phyloP scores from a whole-genome alignment of 371 early-diverging fungal genomes.

The Circinella minor region DNA sequence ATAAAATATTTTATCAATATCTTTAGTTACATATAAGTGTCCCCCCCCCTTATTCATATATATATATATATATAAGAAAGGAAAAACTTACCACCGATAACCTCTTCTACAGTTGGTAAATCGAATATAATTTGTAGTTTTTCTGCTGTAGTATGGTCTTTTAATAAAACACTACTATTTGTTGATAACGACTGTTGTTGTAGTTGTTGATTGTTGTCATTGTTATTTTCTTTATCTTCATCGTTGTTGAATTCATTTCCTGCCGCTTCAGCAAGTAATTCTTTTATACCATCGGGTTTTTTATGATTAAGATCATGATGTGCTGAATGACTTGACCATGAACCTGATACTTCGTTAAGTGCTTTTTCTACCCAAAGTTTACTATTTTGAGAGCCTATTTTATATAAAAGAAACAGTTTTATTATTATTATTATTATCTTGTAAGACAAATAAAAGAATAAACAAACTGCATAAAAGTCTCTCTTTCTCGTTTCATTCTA shows the following conservation, averaged over 20 bases:
- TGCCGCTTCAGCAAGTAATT: constrained; percentile 48
- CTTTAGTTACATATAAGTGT: background rate
- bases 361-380: background rate
- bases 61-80: background rate
- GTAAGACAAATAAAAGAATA: constrained; percentile 10
- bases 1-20: too few species aligned
- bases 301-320: background rate
- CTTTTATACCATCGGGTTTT: constrained; percentile 27
- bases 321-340: constrained; percentile 1
- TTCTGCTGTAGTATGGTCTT: constrained; percentile 53
- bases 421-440: constrained; percentile 4
- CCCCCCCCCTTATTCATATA: background rate
- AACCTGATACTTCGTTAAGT: background rate
- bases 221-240: background rate
- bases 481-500: too few species aligned
- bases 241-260: constrained; percentile 19
- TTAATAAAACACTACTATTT: background rate
- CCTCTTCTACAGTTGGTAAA: constrained; percentile 56
- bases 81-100: constrained; percentile 50
- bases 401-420: too few species aligned
- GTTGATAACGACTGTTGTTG: constrained; percentile 8
- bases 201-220: constrained; percentile 8
- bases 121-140: constrained; percentile 67
- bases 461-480: background rate
- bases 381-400: constrained; percentile 12